A percentile compares a stretch with the other conserved stretches of the same genome.
phyloP scores from a whole-genome alignment of 1,139 yeast species.

The Suhomyces chickasaworum region DNA sequence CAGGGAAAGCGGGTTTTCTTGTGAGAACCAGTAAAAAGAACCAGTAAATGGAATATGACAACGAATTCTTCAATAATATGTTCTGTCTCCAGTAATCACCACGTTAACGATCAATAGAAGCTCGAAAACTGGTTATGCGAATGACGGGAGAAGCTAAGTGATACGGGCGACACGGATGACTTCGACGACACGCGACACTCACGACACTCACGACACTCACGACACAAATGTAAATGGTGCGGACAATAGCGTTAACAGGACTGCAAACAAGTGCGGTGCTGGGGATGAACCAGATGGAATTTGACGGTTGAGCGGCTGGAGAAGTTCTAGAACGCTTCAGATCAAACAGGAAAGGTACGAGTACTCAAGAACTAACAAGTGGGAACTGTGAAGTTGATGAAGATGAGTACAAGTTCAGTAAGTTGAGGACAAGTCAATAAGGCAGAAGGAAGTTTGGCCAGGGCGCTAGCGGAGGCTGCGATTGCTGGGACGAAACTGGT shows the following conservation, averaged over 20 bases:
- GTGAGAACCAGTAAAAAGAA: no score
- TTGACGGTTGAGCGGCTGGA: background rate
- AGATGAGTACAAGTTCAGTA: no score
- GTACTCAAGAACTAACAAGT: no score
- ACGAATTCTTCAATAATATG: background rate
- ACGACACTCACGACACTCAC: background rate
- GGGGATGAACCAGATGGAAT: background rate
- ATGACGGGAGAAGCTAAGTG: background rate
- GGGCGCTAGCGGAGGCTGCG: background rate
- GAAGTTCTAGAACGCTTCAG: no score
- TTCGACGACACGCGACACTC: background rate
- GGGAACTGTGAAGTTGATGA: no score
- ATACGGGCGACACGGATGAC: conserved; percentile 4
- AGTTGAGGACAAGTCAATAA: no score
- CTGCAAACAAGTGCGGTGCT: background rate
- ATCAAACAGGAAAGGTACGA: no score
- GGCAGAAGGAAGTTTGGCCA: background rate
- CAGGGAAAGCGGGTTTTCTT: background rate
- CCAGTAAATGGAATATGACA: background rate
- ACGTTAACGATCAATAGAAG: background rate
- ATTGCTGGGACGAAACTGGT: background rate
- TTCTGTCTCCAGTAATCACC: background rate
- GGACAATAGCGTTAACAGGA: background rate
- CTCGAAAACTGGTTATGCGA: background rate
- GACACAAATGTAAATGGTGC: background rate